These are phyloP conservation scores for Penicillium bovifimosum DNA, from an alignment of 495 filamentous ascomycete species.

Conservation along the genomic window DNA sequence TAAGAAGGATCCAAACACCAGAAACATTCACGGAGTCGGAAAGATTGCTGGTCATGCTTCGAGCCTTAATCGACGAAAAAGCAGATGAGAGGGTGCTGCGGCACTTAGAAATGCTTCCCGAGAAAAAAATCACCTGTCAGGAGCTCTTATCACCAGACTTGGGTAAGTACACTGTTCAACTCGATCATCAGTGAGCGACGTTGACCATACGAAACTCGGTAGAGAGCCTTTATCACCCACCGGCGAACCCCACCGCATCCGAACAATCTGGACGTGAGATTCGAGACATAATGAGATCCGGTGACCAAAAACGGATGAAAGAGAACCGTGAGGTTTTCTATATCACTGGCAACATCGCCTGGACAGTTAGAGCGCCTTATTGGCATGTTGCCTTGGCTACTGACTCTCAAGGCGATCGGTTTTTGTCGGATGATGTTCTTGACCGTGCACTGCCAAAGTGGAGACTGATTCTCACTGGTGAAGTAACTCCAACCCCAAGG, in stretches of 20 bases:
- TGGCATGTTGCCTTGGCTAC: constrained; percentile 6
- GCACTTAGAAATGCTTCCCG: not conserved
- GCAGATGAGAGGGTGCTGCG: not conserved
- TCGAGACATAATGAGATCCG: not conserved
- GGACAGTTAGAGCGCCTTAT: constrained; percentile 1
- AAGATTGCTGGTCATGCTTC: not conserved
- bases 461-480: not conserved
- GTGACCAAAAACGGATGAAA: not conserved
- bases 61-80: not conserved
- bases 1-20: too few species aligned
- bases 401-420: not conserved
- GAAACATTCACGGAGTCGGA: not conserved
- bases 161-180: not conserved
- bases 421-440: not conserved
- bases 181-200: not conserved
- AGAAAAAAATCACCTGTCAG: not conserved
- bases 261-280: not conserved
- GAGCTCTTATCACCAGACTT: not conserved
- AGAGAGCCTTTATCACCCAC: not conserved
- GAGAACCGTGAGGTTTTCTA: not conserved
- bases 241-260: not conserved
- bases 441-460: not conserved
- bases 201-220: not conserved
- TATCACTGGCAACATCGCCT: not conserved
- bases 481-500: not conserved